Evolutionary conservation across 345 rosid species (phyloP), one percentile per base, ranked within the genome.

Genomic region (Populus simonii): DNA sequence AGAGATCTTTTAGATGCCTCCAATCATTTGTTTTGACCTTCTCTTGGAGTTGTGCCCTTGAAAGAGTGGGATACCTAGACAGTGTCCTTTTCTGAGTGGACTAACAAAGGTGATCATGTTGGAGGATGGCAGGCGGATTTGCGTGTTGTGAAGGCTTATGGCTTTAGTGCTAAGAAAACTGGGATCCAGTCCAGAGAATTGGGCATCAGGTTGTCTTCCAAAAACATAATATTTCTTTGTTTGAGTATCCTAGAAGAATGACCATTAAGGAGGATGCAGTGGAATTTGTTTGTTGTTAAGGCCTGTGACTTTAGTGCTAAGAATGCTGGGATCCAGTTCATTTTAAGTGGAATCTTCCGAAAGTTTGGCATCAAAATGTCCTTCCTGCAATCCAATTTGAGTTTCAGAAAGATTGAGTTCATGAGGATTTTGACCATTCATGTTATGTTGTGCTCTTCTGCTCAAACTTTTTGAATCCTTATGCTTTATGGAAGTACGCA

Each of bases 381-480:
- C 2, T 59, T 59, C 65, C 16, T 59, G 63, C 63, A 57, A 57
- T n/a, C 53, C 33, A 38, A 59, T 73, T 73, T 73, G n/a, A 73
- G 18, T 29, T 72, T 16, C 22, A 25, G 47, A 55, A 72, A 55
- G 31, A 11, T 22, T 16, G n/a, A 67, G 39, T 35, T 72, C 35
- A 6, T 2, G 10, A 38, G 39, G 20, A 35, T 36, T 7, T 25
- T 41, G 27, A 17, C 11, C 31, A 22, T 41, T 51, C 57, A n/a
- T 23, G 17, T 70, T n/a, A 29, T 23, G 68, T 16, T 43, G 31
- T 31, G 18, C 41, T 74, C 17, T 71, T 66, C 66, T n/a, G 75
- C 68, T 70, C 47, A 66, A 36, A 33, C 72, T 76, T 73, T 38
- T 39, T 66, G 22, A 25, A 61, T 53, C 27, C 38, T 66, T 80